These are phyloP conservation scores for Zelonia costaricensis DNA, from an alignment of 208 protist species.

Conservation along the genomic window DNA sequence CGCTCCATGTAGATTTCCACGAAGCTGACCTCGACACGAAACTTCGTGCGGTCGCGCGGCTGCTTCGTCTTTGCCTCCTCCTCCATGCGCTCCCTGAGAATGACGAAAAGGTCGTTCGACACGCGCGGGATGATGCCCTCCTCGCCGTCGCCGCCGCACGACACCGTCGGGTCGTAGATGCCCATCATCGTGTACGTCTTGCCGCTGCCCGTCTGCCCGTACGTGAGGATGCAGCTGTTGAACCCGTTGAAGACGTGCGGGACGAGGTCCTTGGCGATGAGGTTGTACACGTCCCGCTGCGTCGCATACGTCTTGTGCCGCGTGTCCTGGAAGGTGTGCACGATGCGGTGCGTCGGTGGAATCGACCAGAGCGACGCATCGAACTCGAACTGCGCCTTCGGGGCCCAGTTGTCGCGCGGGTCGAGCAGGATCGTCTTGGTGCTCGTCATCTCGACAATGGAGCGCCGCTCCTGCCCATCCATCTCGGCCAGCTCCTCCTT, in stretches of 20 bases:
- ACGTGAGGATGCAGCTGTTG: conserved; percentile 93
- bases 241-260: conserved; percentile 93
- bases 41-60: conserved; percentile 33
- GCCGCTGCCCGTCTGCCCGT: conserved; percentile 93
- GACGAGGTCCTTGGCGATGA: conserved; percentile 90
- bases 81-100: conserved; percentile 49
- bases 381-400: conserved; percentile 92
- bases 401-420: conserved; percentile 78
- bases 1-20: conserved; percentile 98
- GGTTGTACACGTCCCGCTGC: conserved; percentile 90
- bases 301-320: conserved; percentile 69
- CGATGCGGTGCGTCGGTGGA: conserved; percentile 76
- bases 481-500: conserved; percentile 87
- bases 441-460: conserved; percentile 88
- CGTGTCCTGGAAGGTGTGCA: conserved; percentile 86
- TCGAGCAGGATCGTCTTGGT: conserved; percentile 90
- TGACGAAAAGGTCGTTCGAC: conserved; percentile 88
- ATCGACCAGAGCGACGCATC: conserved; percentile 92
- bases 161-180: conserved; percentile 68
- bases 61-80: conserved; percentile 37
- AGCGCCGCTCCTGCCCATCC: conserved; percentile 80
- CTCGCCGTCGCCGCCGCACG: conserved; percentile 77
- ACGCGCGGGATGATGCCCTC: conserved; percentile 92
- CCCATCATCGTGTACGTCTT: conserved; percentile 95
- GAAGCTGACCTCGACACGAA: conserved; percentile 94